A percentile compares a stretch with the other conserved stretches of the same genome.
These are phyloP conservation scores for Diaporthe citrichinensis DNA, from an alignment of 2,329 filamentous ascomycete species.

Conservation along the genomic window DNA sequence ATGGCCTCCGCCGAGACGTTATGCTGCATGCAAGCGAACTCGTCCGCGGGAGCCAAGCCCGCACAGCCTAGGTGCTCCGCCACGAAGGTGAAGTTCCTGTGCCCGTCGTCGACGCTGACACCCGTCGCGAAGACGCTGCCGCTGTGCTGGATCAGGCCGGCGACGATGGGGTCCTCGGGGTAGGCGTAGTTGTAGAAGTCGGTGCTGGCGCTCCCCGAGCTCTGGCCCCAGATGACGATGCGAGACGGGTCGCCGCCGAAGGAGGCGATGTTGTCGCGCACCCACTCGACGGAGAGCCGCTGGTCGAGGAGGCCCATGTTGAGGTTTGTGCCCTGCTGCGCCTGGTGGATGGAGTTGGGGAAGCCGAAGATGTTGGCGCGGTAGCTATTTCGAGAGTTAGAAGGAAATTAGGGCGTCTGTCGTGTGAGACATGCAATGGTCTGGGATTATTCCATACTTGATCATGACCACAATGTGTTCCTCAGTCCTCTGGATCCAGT, in stretches of 20 bases:
- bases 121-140: conserved; percentile 48
- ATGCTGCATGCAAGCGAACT: conserved; percentile 56
- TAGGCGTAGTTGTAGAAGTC: conserved; percentile 58
- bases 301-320: conserved; percentile 69
- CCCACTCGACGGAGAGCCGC: conserved; percentile 65
- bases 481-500: conserved; percentile 57
- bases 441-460: not conserved
- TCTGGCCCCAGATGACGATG: conserved; percentile 64
- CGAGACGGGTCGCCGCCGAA: conserved; percentile 64
- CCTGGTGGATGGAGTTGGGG: conserved; percentile 47
- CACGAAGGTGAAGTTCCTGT: conserved; percentile 56
- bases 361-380: conserved; percentile 50
- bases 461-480: conserved; percentile 44
- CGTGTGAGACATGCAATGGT: too few species aligned
- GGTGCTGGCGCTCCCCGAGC: conserved; percentile 56
- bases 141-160: conserved; percentile 55
- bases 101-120: not conserved
- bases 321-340: conserved; percentile 42
- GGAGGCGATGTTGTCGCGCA: conserved; percentile 61
- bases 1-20: conserved; percentile 51
- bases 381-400: conserved; percentile 44
- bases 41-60: conserved; percentile 44
- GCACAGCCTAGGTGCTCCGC: conserved; percentile 54
- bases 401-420: too few species aligned
- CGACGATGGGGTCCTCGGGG: conserved; percentile 58